Base-by-base conservation (phyloP, 495 filamentous ascomycete species). In the Pyrenula massariospora region DNA sequence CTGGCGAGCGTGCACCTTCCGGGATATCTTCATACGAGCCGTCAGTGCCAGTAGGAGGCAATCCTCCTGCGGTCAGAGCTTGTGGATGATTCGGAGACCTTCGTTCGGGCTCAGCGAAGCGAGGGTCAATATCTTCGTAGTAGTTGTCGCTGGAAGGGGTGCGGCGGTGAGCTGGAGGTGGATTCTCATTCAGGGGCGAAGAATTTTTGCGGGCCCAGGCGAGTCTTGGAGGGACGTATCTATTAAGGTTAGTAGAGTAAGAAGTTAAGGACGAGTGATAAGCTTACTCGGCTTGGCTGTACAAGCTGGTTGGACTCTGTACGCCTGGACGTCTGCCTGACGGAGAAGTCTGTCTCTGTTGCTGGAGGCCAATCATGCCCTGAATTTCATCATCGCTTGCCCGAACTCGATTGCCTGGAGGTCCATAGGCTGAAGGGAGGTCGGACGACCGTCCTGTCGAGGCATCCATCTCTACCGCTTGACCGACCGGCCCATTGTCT, bases 81-180 rank as follows among this genome's bases (percentile, higher is more conserved):
- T 54, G 25, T 21, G 48, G 56, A 55, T 48, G 62, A 51, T 50
- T 50, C 62, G n/a, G 53, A 58, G 52, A 19, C 54, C 55, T 8
- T 55, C 54, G 21, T 12, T 42, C n/a, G 56, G 69, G 65, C 57
- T 76, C 77, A 51, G 73, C 86, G 66, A 96, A 98, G 48, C 85
- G 85, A 22, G 93, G 93, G 56, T 94, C 91, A 20, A 93, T 85
- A 66, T 96, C 93, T 78, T 98, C 93, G 65, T 92, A 95, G 70
- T 96, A 96, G 57, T 79, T 69, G 50, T 76, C 75, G 10, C 62
- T 59, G 22, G 78, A 77, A 23, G 65, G 69, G 19, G 65, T 65
- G 52, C 79, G 67, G 50, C 64, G 66, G 69, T 78, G 70, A 67
- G 53, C 22, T 48, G 66, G 67, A 48, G 60, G 59, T 56, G 58